A percentile compares a stretch with the other conserved stretches of the same genome.
Evolutionary conservation across 1,284 basidiomycete species (phyloP).

Genomic region (Ceratobasidium sp.): DNA sequence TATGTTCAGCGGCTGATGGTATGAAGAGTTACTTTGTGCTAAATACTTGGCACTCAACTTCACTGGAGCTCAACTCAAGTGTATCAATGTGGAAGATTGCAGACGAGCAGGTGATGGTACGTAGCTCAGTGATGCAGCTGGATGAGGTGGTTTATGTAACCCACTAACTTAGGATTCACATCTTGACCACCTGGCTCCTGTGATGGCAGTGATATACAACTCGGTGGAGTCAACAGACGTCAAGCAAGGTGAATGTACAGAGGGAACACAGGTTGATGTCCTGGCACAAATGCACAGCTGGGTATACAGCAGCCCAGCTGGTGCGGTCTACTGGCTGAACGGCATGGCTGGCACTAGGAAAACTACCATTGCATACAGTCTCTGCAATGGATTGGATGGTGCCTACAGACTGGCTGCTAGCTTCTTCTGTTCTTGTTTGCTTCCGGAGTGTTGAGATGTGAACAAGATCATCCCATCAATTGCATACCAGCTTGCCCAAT

Average conservation of each 20-base stretch:
- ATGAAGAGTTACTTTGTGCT: neutral
- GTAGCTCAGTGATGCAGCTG: neutral
- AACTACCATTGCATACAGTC: slow-evolving; percentile 44
- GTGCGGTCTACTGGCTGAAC: slow-evolving; percentile 44
- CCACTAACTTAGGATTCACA: neutral
- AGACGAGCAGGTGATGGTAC: slow-evolving; percentile 13
- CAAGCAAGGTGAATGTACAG: slow-evolving; percentile 12
- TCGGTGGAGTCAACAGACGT: slow-evolving; percentile 8
- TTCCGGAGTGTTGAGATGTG: slow-evolving; percentile 18
- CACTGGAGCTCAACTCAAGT: slow-evolving; percentile 19
- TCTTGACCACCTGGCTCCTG: too few relatives aligned
- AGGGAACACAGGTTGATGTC: slow-evolving; percentile 40
- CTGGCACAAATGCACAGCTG: slow-evolving; percentile 40
- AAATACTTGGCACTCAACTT: neutral
- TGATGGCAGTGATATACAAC: slow-evolving; percentile 1
- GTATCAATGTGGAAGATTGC: neutral
- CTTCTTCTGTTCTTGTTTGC: slow-evolving; percentile 46
- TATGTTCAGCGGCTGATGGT: neutral
- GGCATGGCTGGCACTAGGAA: too few relatives aligned
- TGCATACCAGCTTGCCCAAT: slow-evolving; percentile 35
- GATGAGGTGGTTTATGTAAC: neutral
- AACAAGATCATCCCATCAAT: slow-evolving; percentile 35
- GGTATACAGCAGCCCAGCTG: slow-evolving; percentile 25
- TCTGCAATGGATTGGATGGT: slow-evolving; percentile 38
- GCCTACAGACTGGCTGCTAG: slow-evolving; percentile 45